Base-by-base conservation (phyloP, 2,329 filamentous ascomycete species). In the Celoporthe dispersa region DNA sequence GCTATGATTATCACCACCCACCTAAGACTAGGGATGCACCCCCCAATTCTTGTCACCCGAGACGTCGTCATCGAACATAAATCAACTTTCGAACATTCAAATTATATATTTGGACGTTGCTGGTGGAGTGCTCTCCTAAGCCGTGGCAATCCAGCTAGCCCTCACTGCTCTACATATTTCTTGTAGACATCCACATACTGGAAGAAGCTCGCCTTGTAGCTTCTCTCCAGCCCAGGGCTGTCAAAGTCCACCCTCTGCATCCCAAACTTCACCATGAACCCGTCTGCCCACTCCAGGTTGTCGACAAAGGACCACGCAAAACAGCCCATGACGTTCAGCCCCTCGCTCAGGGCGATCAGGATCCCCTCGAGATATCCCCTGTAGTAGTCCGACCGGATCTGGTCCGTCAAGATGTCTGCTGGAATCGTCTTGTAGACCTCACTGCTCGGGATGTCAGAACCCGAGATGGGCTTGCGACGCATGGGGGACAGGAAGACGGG, bases 161-260 rank as follows among this genome's bases (percentile, higher is more conserved):
- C 62, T 48, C 44, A 68, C 55, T 67, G 57, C 48, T 55, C 63
- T 12, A 71, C 31, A n/a, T 64, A 67, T 31, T 39, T 63, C 41
- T 61, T 48, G 53, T 69, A 69, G 31, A 69, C 57, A 67, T 67
- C 60, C 44, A 67, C 67, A 67, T 60, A 57, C 41, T 69, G 60
- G 33, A 69, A 67, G 70, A 71, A 67, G 25, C 41, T 68, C 8
- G 62, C 69, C 66, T 70, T 68, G 8, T 70, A 70, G 33, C 62
- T 39, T 44, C 66, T 60, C 5, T 68, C 69, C 66, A 68, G 37
- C 41, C 51, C 55, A 11, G 66, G 55, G 16, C 66, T 68, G n/a
- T 64, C 62, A 28, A 68, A 68, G n/a, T 66, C 62, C 28, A 70
- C 66, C 3, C 62, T 44, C 44, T 66, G 69, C 25, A 70, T 48